These are phyloP conservation scores for Limtongia smithiae DNA, from an alignment of 805 yeast genomes.

Conservation along the genomic window DNA sequence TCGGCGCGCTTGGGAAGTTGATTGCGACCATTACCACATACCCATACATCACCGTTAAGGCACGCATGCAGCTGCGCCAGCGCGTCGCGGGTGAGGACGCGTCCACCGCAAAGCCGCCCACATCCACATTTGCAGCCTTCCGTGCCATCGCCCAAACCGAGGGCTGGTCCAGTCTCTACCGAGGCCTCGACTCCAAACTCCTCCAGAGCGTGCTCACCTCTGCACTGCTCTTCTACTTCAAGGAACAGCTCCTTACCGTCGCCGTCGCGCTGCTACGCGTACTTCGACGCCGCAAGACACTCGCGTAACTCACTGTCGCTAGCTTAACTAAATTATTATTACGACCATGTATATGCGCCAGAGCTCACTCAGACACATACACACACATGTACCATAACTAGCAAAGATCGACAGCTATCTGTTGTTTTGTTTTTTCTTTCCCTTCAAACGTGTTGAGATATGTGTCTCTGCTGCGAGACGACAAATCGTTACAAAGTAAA, in stretches of 20 bases:
- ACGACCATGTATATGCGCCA: too few species aligned
- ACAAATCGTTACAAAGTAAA: too few species aligned
- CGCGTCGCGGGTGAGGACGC: conserved; percentile 37
- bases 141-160: conserved; percentile 60
- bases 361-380: too few species aligned
- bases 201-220: conserved; percentile 82
- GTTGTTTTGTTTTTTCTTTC: too few species aligned
- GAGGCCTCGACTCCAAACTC: conserved; percentile 76
- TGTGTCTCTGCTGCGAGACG: too few species aligned
- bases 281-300: conserved; percentile 1
- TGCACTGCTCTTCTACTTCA: conserved; percentile 84
- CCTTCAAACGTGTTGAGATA: not conserved
- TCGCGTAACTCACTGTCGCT: not conserved
- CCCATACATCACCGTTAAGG: conserved; percentile 85
- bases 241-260: conserved; percentile 66
- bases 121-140: conserved; percentile 39
- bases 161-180: conserved; percentile 73
- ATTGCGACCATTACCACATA: conserved; percentile 86
- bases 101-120: conserved; percentile 8
- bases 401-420: too few species aligned
- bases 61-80: conserved; percentile 65
- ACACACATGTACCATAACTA: not conserved
- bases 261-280: conserved; percentile 6
- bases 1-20: conserved; percentile 87
- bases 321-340: too few species aligned